Percentiles rank a stretch among this genome's conserved stretches.
Evolutionary conservation across 768 basidiomycete genomes (phyloP).

Genomic region (Boletus eberwhitei): DNA sequence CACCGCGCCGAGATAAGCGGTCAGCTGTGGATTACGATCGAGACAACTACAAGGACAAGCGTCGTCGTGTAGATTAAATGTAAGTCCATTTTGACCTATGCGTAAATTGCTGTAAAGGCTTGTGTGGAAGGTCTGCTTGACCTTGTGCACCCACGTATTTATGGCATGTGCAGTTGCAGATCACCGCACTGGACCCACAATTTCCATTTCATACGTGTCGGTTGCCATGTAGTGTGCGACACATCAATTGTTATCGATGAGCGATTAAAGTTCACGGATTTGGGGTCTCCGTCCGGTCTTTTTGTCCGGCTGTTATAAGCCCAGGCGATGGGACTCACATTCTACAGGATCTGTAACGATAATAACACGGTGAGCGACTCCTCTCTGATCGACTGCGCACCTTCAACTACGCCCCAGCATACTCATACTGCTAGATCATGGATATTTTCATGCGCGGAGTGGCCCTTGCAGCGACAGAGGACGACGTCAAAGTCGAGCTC

Average conservation of each 20-base stretch:
- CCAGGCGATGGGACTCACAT: neutral
- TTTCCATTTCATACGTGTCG: neutral
- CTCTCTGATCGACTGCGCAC: neutral
- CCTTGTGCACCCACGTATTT: neutral
- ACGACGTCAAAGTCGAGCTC: constrained; percentile 33
- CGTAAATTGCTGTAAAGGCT: constrained; percentile 2
- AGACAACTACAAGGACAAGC: constrained; percentile 46
- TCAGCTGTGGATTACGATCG: constrained; percentile 29
- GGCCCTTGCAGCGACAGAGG: constrained; percentile 23
- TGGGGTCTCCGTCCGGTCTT: neutral
- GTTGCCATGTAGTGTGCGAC: constrained; percentile 1
- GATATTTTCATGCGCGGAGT: constrained; percentile 36
- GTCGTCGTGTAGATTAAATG: constrained; percentile 53
- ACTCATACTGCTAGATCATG: constrained; percentile 24
- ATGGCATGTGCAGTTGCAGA: neutral
- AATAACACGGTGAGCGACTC: constrained; percentile 19
- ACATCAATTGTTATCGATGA: constrained; percentile 20
- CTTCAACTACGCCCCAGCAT: neutral
- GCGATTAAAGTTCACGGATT: neutral
- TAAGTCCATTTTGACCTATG: constrained; percentile 13
- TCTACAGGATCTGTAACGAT: constrained; percentile 7
- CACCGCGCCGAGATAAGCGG: constrained; percentile 28
- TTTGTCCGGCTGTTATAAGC: constrained; percentile 14
- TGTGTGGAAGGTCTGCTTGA: neutral
- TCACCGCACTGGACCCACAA: constrained; percentile 12